Conservation (phyloP, 306 rosid species). For the Quercus agrifolia region DNA sequence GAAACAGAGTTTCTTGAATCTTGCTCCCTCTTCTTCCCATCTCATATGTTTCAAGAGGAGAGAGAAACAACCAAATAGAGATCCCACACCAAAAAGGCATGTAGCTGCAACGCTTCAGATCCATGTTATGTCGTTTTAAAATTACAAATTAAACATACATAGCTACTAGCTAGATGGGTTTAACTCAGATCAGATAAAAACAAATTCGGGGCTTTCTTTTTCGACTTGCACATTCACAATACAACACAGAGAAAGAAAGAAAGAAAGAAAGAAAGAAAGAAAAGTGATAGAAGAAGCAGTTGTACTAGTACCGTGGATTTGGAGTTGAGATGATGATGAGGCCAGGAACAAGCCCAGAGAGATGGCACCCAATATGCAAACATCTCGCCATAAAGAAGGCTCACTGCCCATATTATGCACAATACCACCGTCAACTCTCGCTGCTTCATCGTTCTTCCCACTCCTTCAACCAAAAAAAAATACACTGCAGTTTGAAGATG, state of each 20-base stretch:
- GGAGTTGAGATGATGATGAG: slow-evolving; percentile 48
- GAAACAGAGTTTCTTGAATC: too few relatives aligned
- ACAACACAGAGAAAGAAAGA: not conserved
- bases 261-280: not conserved
- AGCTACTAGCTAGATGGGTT: not conserved
- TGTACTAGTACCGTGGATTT: slow-evolving; percentile 35
- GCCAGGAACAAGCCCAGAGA: slow-evolving; percentile 56
- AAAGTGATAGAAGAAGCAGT: not conserved
- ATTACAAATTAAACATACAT: not conserved
- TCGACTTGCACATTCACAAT: not conserved
- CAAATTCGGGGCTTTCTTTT: not conserved
- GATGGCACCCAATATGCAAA: slow-evolving; percentile 56
- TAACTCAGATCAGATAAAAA: not conserved
- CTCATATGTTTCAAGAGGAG: too few relatives aligned
- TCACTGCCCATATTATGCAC: slow-evolving; percentile 58
- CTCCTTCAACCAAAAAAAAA: not conserved
- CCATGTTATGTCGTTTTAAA: not conserved
- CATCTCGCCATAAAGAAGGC: slow-evolving; percentile 77
- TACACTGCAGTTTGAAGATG: too few relatives aligned
- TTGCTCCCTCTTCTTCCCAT: too few relatives aligned
- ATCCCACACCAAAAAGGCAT: not conserved
- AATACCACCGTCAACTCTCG: slow-evolving; percentile 48
- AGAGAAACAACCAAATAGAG: too few relatives aligned
- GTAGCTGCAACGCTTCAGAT: too few relatives aligned
- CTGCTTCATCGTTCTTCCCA: slow-evolving; percentile 55